Evolutionary conservation across 345 rosid species (phyloP).

Genomic region (Eucalyptus leucophloia): DNA sequence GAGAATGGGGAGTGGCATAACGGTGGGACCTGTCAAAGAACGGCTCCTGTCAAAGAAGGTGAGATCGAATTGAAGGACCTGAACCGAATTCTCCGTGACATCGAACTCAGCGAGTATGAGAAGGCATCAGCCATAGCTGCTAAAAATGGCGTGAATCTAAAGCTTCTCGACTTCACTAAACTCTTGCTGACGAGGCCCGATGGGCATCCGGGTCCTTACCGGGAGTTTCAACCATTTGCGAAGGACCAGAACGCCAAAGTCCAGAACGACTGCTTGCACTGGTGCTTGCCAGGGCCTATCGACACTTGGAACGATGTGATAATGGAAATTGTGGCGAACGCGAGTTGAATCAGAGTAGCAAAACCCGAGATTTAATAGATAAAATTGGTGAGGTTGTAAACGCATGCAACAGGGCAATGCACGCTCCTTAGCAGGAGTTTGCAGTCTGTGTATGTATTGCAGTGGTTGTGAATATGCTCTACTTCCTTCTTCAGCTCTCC

Average conservation of each 20-base stretch:
- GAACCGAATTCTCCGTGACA: slow-evolving; percentile 38
- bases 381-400: not conserved
- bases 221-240: slow-evolving; percentile 57
- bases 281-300: slow-evolving; percentile 97
- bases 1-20: slow-evolving; percentile 89
- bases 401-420: not conserved
- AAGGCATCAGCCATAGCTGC: slow-evolving; percentile 33
- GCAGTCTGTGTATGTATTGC: not conserved
- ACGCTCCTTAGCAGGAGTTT: not conserved
- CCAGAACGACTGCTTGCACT: slow-evolving; percentile 90
- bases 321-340: slow-evolving; percentile 55
- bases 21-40: slow-evolving; percentile 62
- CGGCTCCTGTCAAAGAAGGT: slow-evolving; percentile 53
- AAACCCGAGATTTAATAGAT: not conserved
- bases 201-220: slow-evolving; percentile 90
- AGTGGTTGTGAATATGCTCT: not conserved
- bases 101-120: slow-evolving; percentile 52
- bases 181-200: slow-evolving; percentile 65
- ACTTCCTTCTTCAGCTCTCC: not conserved
- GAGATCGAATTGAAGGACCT: slow-evolving; percentile 49
- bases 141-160: slow-evolving; percentile 30
- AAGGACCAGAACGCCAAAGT: slow-evolving; percentile 49
- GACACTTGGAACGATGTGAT: slow-evolving; percentile 84
- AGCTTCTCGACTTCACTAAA: slow-evolving; percentile 65
- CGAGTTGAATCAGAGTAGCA: not conserved